Base-by-base conservation (phyloP, 1,284 basidiomycete species). In the Sanghuangporus baumii region DNA sequence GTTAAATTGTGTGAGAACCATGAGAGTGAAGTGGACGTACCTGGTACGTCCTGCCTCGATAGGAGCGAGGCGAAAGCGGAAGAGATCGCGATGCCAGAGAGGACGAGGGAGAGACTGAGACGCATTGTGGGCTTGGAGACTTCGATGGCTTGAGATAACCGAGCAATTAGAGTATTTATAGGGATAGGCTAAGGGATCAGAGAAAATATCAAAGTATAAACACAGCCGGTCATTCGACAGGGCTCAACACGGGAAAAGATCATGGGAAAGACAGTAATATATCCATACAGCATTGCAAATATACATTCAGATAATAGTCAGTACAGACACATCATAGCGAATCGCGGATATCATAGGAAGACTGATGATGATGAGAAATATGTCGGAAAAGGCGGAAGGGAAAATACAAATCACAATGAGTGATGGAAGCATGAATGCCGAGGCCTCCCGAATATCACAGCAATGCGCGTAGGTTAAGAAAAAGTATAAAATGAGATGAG, bases 101-200 rank as follows among this genome's bases (percentile, higher is more conserved):
- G 66, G 71, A 81, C 66, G 67, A 80, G 47, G 66, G 77, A 71
- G 69, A 78, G 63, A 65, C 80, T 71, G 76, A 83, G 79, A 69
- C 80, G 84, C 88, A 88, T 88, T 46, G 31, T 64, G 60, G 50
- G 18, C 18, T 31, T 31, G 43, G 20, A 16, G 43, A n/a, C 7
- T n/a, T 46, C 20, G 43, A 46, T 46, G 16, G 7, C 48, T 43
- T 64, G 59, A 78, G 69, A 66, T 41, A 47, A 5, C 26, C 26
- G 5, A 31, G 26, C 3, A 31, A 4, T 31, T 31, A 31, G 26
- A 3, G 26, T 31, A 31, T 4, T 31, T 31, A 31, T 31, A 31
- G 26, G 5, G 26, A 31, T 2, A 31, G 3, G 5, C 26, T 31
- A 2, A 31, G 26, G 26, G 5, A 31, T 31, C 26, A 31, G 26